These are phyloP conservation scores for Saccharomycopsis microspora DNA, from an alignment of 805 yeast genomes.

Conservation along the genomic window DNA sequence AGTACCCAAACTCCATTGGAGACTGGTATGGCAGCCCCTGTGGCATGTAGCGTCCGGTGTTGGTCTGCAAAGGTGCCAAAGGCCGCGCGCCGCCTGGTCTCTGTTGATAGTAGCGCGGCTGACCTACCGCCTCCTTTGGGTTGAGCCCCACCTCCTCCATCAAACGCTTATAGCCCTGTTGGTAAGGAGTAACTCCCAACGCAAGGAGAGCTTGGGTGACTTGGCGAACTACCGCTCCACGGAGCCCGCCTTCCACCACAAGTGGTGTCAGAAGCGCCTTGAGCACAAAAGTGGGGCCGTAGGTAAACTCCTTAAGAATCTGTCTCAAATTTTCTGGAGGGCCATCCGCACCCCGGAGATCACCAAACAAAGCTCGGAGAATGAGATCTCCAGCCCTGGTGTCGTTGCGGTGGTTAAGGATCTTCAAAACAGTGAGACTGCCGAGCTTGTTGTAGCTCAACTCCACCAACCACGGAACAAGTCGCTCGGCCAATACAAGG, in stretches of 20 bases:
- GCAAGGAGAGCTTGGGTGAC: slow-evolving; percentile 55
- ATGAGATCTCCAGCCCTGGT: slow-evolving; percentile 48
- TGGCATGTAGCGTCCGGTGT: too few relatives aligned
- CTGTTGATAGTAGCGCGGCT: too few relatives aligned
- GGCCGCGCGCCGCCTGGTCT: too few relatives aligned
- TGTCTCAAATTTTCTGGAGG: slow-evolving; percentile 33
- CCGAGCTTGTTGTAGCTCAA: slow-evolving; percentile 79
- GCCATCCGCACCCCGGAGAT: slow-evolving; percentile 19
- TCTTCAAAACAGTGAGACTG: slow-evolving; percentile 67
- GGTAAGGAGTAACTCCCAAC: slow-evolving; percentile 41
- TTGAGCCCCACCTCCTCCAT: slow-evolving; percentile 85
- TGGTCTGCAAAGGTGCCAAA: too few relatives aligned
- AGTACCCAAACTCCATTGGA: too few relatives aligned
- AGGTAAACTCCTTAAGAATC: slow-evolving; percentile 53
- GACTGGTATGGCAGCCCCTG: too few relatives aligned
- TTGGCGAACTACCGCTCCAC: slow-evolving; percentile 46
- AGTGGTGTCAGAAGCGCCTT: slow-evolving; percentile 69
- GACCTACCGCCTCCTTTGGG: not conserved
- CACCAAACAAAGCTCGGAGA: slow-evolving; percentile 56
- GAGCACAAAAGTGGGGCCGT: slow-evolving; percentile 70
- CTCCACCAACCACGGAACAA: slow-evolving; percentile 49
- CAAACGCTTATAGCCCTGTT: slow-evolving; percentile 63
- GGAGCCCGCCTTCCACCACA: slow-evolving; percentile 40
- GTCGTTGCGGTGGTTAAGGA: slow-evolving; percentile 60
- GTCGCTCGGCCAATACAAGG: slow-evolving; percentile 47